Base-by-base conservation (phyloP, 495 filamentous ascomycete genomes). In the Hypoxylon trugodes region DNA sequence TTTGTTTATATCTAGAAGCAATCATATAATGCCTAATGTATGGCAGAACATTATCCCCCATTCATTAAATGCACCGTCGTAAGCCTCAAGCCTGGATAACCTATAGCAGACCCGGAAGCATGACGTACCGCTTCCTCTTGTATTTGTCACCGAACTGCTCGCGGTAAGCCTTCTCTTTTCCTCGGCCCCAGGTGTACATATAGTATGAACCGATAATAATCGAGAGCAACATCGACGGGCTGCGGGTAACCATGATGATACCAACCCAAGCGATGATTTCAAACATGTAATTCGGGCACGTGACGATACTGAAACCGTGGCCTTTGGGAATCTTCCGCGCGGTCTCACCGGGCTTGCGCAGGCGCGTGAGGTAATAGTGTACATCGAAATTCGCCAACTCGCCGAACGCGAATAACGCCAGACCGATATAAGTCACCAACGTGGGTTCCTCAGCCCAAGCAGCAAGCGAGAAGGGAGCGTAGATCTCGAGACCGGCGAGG, bases 211-310 rank as follows among this genome's bases (percentile, higher is more conserved):
- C 90, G 24, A 89, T 79, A 22, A 77, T 69, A 40, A 87, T 81
- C 71, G 97, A 98, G 16, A 96, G 40, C 6, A 86, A 74, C 0
- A 90, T 87, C 52, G 86, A 86, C 80, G 84, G 88, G 76, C 88
- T 96, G 75, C 91, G 82, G 48, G 83, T 86, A 60, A 88, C 90
- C 18, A 96, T 71, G 40, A 93, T 76, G 12, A 98, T 80, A 37
- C 91, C 92, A 13, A 89, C 48, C 95, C 95, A 98, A 1, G 91
- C 84, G 32, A 95, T 64, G 9, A 88, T 82, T 81, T 98, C 95
- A 69, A 96, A 98, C 77, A 93, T 84, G 77, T 98, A 98, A 81
- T 98, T 98, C 18, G 95, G 95, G 82, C 92, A 96, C 9, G 95
- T 98, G 35, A 98, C 95, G 33, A 85, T 68, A 69, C 77, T 79